Evolutionary conservation across 768 basidiomycete genomes (phyloP).

Genomic region (Amanita exitialis): DNA sequence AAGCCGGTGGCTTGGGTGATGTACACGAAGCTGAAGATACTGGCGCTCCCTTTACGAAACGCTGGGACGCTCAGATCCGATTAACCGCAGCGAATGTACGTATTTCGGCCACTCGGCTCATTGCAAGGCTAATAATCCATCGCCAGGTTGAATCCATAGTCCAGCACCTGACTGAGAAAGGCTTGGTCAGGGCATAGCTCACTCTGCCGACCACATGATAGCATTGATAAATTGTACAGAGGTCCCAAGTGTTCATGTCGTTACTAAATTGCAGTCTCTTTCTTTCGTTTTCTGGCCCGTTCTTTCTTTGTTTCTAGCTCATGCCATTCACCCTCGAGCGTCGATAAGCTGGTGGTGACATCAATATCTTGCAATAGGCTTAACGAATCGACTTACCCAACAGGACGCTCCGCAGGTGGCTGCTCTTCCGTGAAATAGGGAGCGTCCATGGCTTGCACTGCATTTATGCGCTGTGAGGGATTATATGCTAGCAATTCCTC

Average conservation of each 20-base stretch:
- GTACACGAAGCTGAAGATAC: constrained; percentile 84
- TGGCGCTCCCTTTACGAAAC: constrained; percentile 82
- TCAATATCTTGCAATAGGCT: neutral
- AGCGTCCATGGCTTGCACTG: constrained; percentile 68
- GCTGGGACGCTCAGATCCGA: constrained; percentile 93
- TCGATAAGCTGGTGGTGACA: constrained; percentile 45
- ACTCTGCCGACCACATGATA: constrained; percentile 17
- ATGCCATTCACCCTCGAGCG: constrained; percentile 93
- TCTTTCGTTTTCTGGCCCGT: constrained; percentile 71
- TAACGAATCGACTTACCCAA: constrained; percentile 48
- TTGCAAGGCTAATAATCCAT: constrained; percentile 5
- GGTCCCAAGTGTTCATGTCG: constrained; percentile 9
- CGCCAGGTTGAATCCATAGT: constrained; percentile 76
- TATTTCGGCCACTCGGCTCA: constrained; percentile 4
- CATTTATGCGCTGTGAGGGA: constrained; percentile 67
- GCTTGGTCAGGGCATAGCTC: constrained; percentile 36
- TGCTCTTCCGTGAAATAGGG: constrained; percentile 81
- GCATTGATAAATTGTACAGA: constrained; percentile 18
- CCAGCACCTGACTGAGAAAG: constrained; percentile 69
- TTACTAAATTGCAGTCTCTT: constrained; percentile 34
- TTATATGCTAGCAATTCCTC: constrained; percentile 75
- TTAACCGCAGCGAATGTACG: constrained; percentile 79
- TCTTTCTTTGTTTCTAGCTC: constrained; percentile 94
- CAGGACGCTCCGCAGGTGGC: constrained; percentile 64
- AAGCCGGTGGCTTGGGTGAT: constrained; percentile 88